Evolutionary conservation across 225 moss, liverwort and hornwort genomes (phyloP), one percentile per base, ranked within the genome.

Genomic region (Bryum argenteum): DNA sequence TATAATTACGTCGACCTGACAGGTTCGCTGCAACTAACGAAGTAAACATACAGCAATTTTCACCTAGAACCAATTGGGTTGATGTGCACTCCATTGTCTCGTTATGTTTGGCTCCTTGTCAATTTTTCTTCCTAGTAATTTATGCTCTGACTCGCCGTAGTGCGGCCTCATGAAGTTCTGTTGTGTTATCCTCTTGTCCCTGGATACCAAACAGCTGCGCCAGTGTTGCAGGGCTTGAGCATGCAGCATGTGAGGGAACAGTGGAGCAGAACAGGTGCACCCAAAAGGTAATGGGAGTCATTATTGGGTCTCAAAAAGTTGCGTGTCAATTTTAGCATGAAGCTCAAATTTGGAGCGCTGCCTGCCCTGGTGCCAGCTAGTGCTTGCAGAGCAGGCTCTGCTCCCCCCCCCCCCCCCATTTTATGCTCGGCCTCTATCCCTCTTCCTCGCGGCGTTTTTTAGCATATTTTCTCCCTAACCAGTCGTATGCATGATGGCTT

Each of bases 191-290:
- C 23, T 77, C 54, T 54, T 65, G 69, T 81, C 73, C 54, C 60
- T 69, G 70, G 70, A 73, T 66, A 69, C 21, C 54, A 24, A 65
- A 54, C 70, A 60, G 20, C 19, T 64, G 77, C 65, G 59, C 10
- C 38, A 17, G 43, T 23, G 63, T 38, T 61, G 63, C 58, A 58
- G 58, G 21, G 50, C 68, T 47, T 15, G 8, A 72, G 52, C 75
- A 47, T 44, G 76, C 68, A 44, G 28, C 63, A 73, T 60, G 63
- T 73, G 69, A 73, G 65, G 43, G 8, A 77, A 73, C 69, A 73
- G 53, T 58, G 53, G 48, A 38, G 47, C 66, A 63, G 48, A 17
- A 1, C 68, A 51, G 76, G 37, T 38, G 58, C 63, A 77, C 21
- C 53, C 28, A 12, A 69, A 62, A 61, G 66, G 66, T 20, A 18